Evolutionary conservation across 371 early-diverging fungal species (phyloP).

Genomic region (Mucor circinelloides): DNA sequence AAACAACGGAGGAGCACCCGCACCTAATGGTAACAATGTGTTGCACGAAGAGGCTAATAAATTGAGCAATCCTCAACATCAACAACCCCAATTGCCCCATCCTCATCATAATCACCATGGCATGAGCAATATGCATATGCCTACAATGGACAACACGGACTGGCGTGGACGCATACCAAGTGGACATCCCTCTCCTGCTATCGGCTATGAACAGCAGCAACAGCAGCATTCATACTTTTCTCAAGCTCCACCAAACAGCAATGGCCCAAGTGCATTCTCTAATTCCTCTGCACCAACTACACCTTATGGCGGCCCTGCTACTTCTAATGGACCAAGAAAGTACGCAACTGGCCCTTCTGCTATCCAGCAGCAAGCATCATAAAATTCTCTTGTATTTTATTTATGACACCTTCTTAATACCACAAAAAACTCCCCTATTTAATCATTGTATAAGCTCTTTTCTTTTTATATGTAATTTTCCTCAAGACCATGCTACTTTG

Average conservation of each 20-base stretch:
- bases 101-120: conserved; percentile 8
- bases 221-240: conserved; percentile 29
- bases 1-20: neutral
- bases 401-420: neutral
- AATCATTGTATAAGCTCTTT: conserved; percentile 1
- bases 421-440: neutral
- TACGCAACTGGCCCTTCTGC: neutral
- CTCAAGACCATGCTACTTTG: neutral
- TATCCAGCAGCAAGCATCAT: conserved; percentile 17
- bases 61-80: conserved; percentile 8
- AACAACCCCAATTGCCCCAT: conserved; percentile 10
- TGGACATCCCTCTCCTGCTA: conserved; percentile 16
- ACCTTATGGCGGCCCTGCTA: conserved; percentile 18
- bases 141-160: conserved; percentile 12
- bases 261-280: conserved; percentile 9
- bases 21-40: neutral
- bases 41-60: conserved; percentile 17
- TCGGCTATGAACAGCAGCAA: conserved; percentile 14
- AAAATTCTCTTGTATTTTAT: neutral
- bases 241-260: conserved; percentile 10
- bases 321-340: conserved; percentile 7
- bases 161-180: conserved; percentile 26
- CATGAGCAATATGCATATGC: conserved; percentile 14
- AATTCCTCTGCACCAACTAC: conserved; percentile 18
- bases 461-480: conserved; percentile 16